Base-by-base conservation (phyloP, 1,284 basidiomycete genomes). In the Coniophora puteana region DNA sequence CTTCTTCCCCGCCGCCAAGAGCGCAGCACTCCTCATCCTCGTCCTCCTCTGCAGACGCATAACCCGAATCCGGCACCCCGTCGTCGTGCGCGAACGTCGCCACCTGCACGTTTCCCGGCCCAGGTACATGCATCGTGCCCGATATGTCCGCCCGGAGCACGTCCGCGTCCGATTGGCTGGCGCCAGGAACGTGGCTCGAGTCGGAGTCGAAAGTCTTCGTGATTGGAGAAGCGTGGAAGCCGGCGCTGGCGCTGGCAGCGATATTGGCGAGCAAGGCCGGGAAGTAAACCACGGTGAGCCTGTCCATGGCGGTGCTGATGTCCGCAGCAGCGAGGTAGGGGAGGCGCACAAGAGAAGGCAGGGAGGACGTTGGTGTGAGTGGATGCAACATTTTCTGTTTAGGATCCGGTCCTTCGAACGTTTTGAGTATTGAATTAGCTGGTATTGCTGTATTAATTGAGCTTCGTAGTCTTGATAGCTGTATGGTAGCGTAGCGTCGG, bases 11-110 rank as follows among this genome's bases (percentile, higher is more conserved):
- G 20, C 12, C 31, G 5, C 11, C 17, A n/a, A 16, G 5, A 49
- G 43, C 13, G 59, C 57, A 13, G 50, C 52, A 17, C n/a, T 59
- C 58, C 3, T 51, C 47, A 18, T 61, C 52, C 0, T 68, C 69
- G 4, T 75, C 72, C 42, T 78, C 77, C 45, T 78, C 78, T 12
- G 73, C 76, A 29, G 79, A 81, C 4, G 78, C 80, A 46, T 82
- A 82, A 28, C 79, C 79, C 8, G 78, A 82, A 54, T 82, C 78
- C 3, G 73, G 68, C 2, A 71, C 66, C 17, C 60, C 62, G 26
- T 55, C 60, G 43, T 70, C 65, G 45, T 71, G 67, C 23, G 65
- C 50, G 18, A 57, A 52, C n/a, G n/a, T n/a, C n/a, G 47, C 40
- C 30, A 47, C 43, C 48, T 46, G 35, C 49, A 42, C 53, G 43